Base-by-base conservation (phyloP, 75 land plant species). In the Picea sitchensis region DNA sequence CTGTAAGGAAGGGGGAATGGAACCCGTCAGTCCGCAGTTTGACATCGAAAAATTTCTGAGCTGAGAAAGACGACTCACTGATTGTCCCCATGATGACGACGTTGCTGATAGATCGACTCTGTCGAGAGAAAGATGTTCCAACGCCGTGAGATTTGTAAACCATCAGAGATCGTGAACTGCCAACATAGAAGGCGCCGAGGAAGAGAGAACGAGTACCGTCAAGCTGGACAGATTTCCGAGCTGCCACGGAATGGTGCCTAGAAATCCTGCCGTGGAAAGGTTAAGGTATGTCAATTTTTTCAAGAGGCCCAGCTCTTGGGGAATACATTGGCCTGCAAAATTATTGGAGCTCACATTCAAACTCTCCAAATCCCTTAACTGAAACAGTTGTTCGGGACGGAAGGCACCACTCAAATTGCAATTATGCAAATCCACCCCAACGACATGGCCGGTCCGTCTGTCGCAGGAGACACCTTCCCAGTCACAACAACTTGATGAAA, bases 151-250 rank as follows among this genome's bases (percentile, higher is more conserved):
- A 65, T 65, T 65, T 36, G 1, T 0, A 2, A 65, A 4, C 34
- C 14, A 51, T 1, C 1, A 51, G 56, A 31, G 32, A 23, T 14
- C 14, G 36, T 31, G 4, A 65, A 3, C 2, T 21, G 68, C 15
- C 4, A 65, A 4, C 14, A 14, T 3, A 65, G 32, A 13, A 67
- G 1, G 0, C 18, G 8, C 1, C 56, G 5, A 18, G 1, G 7
- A 67, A 1, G 68, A 30, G 3, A 30, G 32, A 8, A 3, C 32
- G 17, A 14, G 17, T 65, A 12, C 15, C 14, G 5, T 75, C 56
- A 86, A 41, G 15, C 31, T 79, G 9, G 82, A 76, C 17, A 90
- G 81, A 36, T 86, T 82, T 30, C 88, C n/a, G 6, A 86, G 61
- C 15, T 81, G 82, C 34, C 20, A 34, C 20, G 92, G 92, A 73